Percentiles rank a stretch among this genome's conserved stretches.
These are phyloP conservation scores for Trichoderma parareesei DNA, from an alignment of 495 filamentous ascomycete species.

Conservation along the genomic window DNA sequence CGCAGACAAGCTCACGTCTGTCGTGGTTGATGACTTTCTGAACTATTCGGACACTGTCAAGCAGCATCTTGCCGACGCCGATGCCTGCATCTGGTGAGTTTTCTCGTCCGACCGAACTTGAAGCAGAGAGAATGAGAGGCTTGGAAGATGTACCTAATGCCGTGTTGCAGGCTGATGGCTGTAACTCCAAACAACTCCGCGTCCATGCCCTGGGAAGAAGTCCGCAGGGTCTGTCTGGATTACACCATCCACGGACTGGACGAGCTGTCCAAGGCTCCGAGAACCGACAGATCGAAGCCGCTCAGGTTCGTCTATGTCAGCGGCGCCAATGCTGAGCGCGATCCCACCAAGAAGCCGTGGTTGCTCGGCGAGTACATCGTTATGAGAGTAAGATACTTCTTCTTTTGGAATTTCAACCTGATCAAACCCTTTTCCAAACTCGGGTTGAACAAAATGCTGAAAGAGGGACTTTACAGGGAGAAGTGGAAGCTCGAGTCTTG, in stretches of 20 bases:
- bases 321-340: slow-evolving; percentile 29
- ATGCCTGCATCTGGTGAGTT: slow-evolving; percentile 46
- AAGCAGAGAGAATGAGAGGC: neutral
- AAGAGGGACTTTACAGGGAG: slow-evolving; percentile 23
- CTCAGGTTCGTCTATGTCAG: slow-evolving; percentile 43
- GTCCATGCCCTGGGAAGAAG: slow-evolving; percentile 27
- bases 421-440: neutral
- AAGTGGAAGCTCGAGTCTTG: slow-evolving; percentile 35
- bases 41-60: slow-evolving; percentile 35
- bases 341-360: slow-evolving; percentile 29
- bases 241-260: slow-evolving; percentile 34
- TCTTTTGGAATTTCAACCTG: neutral
- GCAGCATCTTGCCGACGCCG: slow-evolving; percentile 34
- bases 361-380: slow-evolving; percentile 31
- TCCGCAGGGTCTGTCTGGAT: slow-evolving; percentile 33
- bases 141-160: neutral
- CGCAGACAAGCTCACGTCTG: slow-evolving; percentile 31
- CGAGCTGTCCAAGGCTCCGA: slow-evolving; percentile 23
- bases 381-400: slow-evolving; percentile 28
- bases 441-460: neutral
- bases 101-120: neutral
- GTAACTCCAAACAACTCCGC: slow-evolving; percentile 31
- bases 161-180: slow-evolving; percentile 31
- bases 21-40: slow-evolving; percentile 35
- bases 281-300: slow-evolving; percentile 15